A percentile compares a stretch with the other conserved stretches of the same genome.
phyloP scores from a whole-genome alignment of 352 stramenopile species.

The Pythium dissotocum region DNA sequence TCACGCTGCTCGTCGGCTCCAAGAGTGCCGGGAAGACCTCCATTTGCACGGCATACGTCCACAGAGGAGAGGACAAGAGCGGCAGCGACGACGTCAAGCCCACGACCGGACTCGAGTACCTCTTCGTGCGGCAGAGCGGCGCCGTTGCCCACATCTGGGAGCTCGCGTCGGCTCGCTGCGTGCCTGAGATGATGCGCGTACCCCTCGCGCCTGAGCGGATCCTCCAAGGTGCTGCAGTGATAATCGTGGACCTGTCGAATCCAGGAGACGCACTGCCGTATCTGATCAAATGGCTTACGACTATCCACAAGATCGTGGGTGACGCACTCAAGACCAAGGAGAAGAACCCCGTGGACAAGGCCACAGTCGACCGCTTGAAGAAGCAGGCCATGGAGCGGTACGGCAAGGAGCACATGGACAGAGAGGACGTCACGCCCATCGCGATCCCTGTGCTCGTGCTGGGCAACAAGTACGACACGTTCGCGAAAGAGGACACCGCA shows the following conservation, averaged over 20 bases:
- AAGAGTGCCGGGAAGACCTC: slow-evolving; percentile 82
- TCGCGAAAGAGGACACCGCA: slow-evolving; percentile 84
- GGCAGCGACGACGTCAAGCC: slow-evolving; percentile 83
- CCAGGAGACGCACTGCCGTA: slow-evolving; percentile 79
- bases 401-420: slow-evolving; percentile 65
- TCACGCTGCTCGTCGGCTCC: slow-evolving; percentile 66
- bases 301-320: slow-evolving; percentile 49
- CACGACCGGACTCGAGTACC: slow-evolving; percentile 91
- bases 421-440: slow-evolving; percentile 70
- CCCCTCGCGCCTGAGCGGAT: slow-evolving; percentile 78
- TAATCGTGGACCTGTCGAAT: slow-evolving; percentile 83
- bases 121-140: slow-evolving; percentile 80
- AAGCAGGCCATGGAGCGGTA: slow-evolving; percentile 56
- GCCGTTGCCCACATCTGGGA: slow-evolving; percentile 92
- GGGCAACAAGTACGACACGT: slow-evolving; percentile 89
- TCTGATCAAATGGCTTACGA: slow-evolving; percentile 78
- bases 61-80: slow-evolving; percentile 47
- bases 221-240: slow-evolving; percentile 67
- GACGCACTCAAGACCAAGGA: slow-evolving; percentile 66
- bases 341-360: slow-evolving; percentile 67
- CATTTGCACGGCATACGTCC: slow-evolving; percentile 67
- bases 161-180: slow-evolving; percentile 76
- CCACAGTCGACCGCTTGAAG: slow-evolving; percentile 49
- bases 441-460: slow-evolving; percentile 83
- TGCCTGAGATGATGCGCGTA: slow-evolving; percentile 85